Evolutionary conservation across 768 basidiomycete species (phyloP).

Genomic region (Lentinula edodes): DNA sequence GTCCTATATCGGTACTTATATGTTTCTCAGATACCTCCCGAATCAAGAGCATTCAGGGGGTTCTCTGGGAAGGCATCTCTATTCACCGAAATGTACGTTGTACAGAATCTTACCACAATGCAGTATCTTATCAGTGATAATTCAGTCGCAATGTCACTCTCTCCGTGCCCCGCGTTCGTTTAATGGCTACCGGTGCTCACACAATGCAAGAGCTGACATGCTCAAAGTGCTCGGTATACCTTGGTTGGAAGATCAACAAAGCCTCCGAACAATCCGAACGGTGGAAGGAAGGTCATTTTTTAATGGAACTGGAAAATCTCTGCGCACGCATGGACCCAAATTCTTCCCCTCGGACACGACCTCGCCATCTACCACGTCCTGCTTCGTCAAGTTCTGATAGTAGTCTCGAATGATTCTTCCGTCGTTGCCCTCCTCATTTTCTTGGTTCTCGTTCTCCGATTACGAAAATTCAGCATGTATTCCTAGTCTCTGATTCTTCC

Average conservation of each 20-base stretch:
- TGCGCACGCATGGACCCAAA: conserved; percentile 7
- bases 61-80: conserved; percentile 55
- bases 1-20: background rate
- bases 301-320: conserved; percentile 55
- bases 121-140: background rate
- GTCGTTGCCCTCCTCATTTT: background rate
- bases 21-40: conserved; percentile 32
- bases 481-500: background rate
- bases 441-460: background rate
- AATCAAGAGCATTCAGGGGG: conserved; percentile 46
- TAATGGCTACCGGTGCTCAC: conserved; percentile 62
- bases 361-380: background rate
- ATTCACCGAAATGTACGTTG: conserved; percentile 48
- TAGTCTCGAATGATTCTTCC: conserved; percentile 3
- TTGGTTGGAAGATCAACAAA: conserved; percentile 62
- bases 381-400: conserved; percentile 11
- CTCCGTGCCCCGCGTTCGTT: conserved; percentile 40
- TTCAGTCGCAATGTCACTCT: conserved; percentile 43
- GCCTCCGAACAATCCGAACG: conserved; percentile 51
- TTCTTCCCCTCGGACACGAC: background rate
- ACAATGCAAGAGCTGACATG: conserved; percentile 55
- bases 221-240: conserved; percentile 39
- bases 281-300: conserved; percentile 57
- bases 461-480: background rate
- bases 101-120: background rate